Conservation (phyloP, 345 rosid species). For the Euclidium syriacum region DNA sequence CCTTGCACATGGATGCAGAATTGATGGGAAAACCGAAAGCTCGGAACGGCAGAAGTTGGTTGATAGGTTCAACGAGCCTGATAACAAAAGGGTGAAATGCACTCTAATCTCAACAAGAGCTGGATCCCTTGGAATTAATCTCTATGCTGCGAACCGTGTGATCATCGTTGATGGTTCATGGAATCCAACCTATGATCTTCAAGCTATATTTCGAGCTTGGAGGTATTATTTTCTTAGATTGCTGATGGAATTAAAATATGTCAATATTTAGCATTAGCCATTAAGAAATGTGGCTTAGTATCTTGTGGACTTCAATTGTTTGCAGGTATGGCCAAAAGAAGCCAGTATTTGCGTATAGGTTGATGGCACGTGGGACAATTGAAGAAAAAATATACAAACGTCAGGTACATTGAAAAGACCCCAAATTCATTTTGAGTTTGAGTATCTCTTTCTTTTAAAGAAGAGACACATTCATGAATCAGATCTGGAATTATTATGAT, state of each 20-base stretch:
- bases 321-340: conserved; percentile 94
- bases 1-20: conserved; percentile 41
- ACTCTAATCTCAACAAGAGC: conserved; percentile 95
- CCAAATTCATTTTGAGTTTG: not conserved
- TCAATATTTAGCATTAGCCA: not conserved
- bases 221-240: conserved; percentile 53
- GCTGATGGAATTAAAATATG: not conserved
- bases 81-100: conserved; percentile 82
- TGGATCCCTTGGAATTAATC: conserved; percentile 97
- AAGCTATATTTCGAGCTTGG: conserved; percentile 98
- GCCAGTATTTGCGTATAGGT: conserved; percentile 94
- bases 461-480: conserved; percentile 2
- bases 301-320: conserved; percentile 17
- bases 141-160: conserved; percentile 97
- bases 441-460: not conserved
- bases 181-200: conserved; percentile 99
- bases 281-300: not conserved
- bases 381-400: conserved; percentile 99
- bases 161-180: conserved; percentile 98
- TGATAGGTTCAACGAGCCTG: conserved; percentile 87
- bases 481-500: conserved; percentile 26
- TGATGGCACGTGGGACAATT: conserved; percentile 97
- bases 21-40: conserved; percentile 98
- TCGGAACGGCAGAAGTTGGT: conserved; percentile 94
- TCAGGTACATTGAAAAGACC: conserved; percentile 58